phyloP scores from a whole-genome alignment of 2,329 filamentous ascomycete species.

The Calycina marina region DNA sequence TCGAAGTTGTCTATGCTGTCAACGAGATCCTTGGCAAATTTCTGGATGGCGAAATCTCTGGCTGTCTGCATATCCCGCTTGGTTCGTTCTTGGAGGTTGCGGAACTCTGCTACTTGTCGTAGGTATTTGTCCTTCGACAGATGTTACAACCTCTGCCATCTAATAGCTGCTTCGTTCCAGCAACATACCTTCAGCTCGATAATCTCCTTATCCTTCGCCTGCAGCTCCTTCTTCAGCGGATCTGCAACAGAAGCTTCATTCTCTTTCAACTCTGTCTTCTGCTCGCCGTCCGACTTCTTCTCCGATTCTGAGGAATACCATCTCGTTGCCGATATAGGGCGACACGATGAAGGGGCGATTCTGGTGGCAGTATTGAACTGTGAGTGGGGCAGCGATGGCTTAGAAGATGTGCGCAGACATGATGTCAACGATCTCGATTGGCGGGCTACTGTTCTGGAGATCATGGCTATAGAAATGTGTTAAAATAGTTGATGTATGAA shows the following conservation, averaged over 20 bases:
- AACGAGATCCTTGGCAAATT: slow-evolving; percentile 87
- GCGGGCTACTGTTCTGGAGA: slow-evolving; percentile 34
- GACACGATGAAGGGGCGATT: slow-evolving; percentile 11
- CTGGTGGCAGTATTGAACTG: slow-evolving; percentile 26
- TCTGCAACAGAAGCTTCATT: slow-evolving; percentile 27
- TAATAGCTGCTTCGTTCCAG: slow-evolving; percentile 1
- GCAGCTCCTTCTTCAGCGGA: slow-evolving; percentile 48
- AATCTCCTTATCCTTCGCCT: slow-evolving; percentile 57
- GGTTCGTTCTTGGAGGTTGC: slow-evolving; percentile 92
- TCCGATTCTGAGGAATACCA: slow-evolving; percentile 28
- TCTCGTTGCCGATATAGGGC: slow-evolving; percentile 13
- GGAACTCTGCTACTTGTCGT: slow-evolving; percentile 89
- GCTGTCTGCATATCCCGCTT: slow-evolving; percentile 78
- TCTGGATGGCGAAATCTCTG: slow-evolving; percentile 84
- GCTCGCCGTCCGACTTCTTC: slow-evolving; percentile 25
- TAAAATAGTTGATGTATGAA: no score
- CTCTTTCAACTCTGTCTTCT: slow-evolving; percentile 23
- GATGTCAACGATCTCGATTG: slow-evolving; percentile 30
- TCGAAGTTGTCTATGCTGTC: slow-evolving; percentile 97
- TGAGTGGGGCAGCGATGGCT: slow-evolving; percentile 17
- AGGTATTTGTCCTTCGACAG: slow-evolving; percentile 75
- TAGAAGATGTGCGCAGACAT: slow-evolving; percentile 13
- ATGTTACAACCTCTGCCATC: slow-evolving; percentile 2
- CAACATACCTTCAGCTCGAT: slow-evolving; percentile 68
- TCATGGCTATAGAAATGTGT: slow-evolving; percentile 31